Base-by-base conservation (phyloP, 345 rosid genomes). In the Eucalyptus pauciflora region DNA sequence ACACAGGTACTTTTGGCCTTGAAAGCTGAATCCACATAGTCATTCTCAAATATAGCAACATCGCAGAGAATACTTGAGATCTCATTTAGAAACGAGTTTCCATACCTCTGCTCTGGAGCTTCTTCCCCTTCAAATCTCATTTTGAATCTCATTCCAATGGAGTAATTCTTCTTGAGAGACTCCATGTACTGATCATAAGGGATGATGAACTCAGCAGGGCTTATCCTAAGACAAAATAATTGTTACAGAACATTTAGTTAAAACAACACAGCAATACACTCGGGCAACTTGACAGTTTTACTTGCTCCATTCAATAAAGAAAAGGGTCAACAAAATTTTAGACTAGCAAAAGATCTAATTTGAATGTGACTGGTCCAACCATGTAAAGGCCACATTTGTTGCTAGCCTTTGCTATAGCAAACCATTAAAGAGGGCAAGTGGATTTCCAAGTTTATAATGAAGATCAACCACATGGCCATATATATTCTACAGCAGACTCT, bases 41-140 rank as follows among this genome's bases (percentile, higher is more conserved):
- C 60, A 2, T 29, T 46, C 58, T 50, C 43, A 86, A 50, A 20
- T 16, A n/a, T 29, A 86, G 58, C 31, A 12, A 52, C 52, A 86
- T 5, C n/a, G 41, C 31, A 22, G 20, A 48, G 58, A 48, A 86
- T 16, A 49, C 22, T 10, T 16, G 43, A 46, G 41, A 50, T 48
- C 52, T 86, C 87, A 50, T 86, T 86, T n/a, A 52, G 64, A 31
- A 51, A 86, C 41, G 13, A 87, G 48, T n/a, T 60, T 87, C 20
- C 45, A 49, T 92, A 95, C 98, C 97, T 95, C 92, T 95, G 98
- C 86, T 97, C 99, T 2, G 97, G 98, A 89, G 98, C 95, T 90
- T 97, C 99, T 90, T 97, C 99, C 3, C 97, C 99, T 93, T 96
- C 99, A 88, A 97, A 97, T 88, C 94, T 94, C 99, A 97, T 97